A percentile compares a stretch with the other conserved stretches of the same genome.
These are phyloP conservation scores for Wickerhamomyces silvicola DNA, from an alignment of 805 yeast species.

Conservation along the genomic window DNA sequence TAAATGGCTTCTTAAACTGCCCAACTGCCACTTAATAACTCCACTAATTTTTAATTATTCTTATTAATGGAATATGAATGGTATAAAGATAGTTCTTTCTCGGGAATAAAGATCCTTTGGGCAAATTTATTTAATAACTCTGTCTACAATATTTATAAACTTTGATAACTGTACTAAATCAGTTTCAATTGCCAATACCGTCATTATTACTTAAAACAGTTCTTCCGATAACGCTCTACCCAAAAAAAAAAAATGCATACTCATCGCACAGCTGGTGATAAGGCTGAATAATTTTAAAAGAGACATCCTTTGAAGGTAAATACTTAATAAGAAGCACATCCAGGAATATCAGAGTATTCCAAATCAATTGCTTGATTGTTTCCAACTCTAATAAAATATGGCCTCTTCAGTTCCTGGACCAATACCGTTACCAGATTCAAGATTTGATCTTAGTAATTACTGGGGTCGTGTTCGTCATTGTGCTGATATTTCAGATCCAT, in stretches of 20 bases:
- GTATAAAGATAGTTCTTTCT: conserved; percentile 28
- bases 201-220: background rate
- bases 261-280: no score
- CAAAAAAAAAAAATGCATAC: background rate
- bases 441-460: conserved; percentile 73
- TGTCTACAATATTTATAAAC: conserved; percentile 34
- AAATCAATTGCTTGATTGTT: no score
- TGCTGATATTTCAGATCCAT: conserved; percentile 87
- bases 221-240: background rate
- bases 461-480: conserved; percentile 95
- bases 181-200: conserved; percentile 45
- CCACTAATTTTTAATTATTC: conserved; percentile 24
- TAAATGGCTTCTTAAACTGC: conserved; percentile 70
- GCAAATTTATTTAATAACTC: conserved; percentile 33
- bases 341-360: no score
- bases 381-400: conserved; percentile 38
- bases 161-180: conserved; percentile 47
- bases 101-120: conserved; percentile 44
- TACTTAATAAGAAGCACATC: no score
- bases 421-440: conserved; percentile 71
- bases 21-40: conserved; percentile 55
- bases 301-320: no score
- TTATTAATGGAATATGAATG: no score
- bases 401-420: conserved; percentile 87
- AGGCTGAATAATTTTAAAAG: no score